Evolutionary conservation across 1,139 yeast genomes (phyloP).

Genomic region (Geotrichum australiense): DNA sequence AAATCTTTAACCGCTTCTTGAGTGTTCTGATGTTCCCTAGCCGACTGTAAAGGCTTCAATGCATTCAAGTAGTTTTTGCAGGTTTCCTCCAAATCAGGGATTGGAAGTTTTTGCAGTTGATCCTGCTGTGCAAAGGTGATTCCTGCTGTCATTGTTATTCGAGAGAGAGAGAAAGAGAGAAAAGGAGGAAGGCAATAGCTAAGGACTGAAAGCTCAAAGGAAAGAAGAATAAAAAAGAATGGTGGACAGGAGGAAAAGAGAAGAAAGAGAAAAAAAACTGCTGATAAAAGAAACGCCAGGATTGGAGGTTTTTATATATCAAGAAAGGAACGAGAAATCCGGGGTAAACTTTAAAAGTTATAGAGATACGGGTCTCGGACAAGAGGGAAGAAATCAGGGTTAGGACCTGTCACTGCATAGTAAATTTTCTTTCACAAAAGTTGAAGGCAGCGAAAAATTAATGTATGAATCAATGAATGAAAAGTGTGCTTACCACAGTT

Average conservation of each 20-base stretch:
- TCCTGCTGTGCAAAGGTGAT: slow-evolving; percentile 53
- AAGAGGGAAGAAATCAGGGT: too few relatives aligned
- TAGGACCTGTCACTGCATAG: too few relatives aligned
- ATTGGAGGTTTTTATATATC: background rate
- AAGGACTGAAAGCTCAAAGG: background rate
- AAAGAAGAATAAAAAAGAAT: background rate
- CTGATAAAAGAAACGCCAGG: background rate
- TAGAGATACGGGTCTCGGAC: too few relatives aligned
- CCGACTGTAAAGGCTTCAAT: slow-evolving; percentile 65
- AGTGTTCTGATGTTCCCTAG: slow-evolving; percentile 58
- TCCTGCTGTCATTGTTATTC: slow-evolving; percentile 11
- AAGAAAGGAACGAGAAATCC: background rate
- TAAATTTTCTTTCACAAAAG: too few relatives aligned
- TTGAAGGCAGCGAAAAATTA: too few relatives aligned
- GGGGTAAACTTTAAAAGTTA: slow-evolving; percentile 1
- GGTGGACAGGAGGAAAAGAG: background rate
- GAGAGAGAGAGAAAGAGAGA: background rate
- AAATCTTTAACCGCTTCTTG: slow-evolving; percentile 53
- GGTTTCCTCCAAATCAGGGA: slow-evolving; percentile 64
- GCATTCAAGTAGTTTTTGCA: slow-evolving; percentile 57
- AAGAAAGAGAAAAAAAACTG: background rate
- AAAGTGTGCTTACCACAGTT: too few relatives aligned
- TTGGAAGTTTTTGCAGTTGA: slow-evolving; percentile 58
- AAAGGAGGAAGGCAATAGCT: background rate
- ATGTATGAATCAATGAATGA: too few relatives aligned